Evolutionary conservation across 768 basidiomycete species (phyloP).

Genomic region (Holtermannia corniformis): DNA sequence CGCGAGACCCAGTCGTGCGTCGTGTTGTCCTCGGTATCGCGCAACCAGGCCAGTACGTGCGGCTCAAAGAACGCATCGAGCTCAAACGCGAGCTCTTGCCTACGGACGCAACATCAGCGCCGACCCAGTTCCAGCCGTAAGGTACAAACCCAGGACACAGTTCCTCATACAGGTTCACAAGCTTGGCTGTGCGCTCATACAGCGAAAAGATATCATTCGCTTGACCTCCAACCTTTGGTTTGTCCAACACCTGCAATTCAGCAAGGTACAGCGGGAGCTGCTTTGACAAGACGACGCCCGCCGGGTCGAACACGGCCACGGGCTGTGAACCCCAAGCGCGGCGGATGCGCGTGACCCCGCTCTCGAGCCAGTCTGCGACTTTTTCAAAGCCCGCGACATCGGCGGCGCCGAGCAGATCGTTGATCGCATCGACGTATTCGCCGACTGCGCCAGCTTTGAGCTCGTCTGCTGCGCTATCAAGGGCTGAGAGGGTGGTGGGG

Average conservation of each 20-base stretch:
- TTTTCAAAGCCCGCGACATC: constrained; percentile 30
- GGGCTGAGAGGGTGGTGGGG: constrained; percentile 1
- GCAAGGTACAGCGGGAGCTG: constrained; percentile 40
- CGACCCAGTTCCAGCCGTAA: constrained; percentile 5
- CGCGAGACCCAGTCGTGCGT: constrained; percentile 39
- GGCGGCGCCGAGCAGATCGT: constrained; percentile 20
- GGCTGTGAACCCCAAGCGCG: constrained; percentile 28
- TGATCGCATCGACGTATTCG: constrained; percentile 32
- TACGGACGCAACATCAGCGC: constrained; percentile 1
- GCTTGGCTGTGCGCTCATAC: constrained; percentile 30
- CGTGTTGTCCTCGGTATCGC: constrained; percentile 31
- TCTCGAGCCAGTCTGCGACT: constrained; percentile 36
- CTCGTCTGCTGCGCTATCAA: constrained; percentile 28
- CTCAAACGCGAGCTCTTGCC: constrained; percentile 36
- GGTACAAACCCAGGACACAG: constrained; percentile 34
- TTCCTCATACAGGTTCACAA: constrained; percentile 34
- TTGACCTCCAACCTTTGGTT: constrained; percentile 15
- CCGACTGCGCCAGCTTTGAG: constrained; percentile 32
- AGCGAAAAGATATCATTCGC: constrained; percentile 35
- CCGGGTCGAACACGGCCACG: constrained; percentile 25
- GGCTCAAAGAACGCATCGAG: constrained; percentile 40
- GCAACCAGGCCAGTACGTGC: constrained; percentile 37
- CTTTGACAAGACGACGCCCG: constrained; percentile 34
- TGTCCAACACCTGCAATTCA: constrained; percentile 35
- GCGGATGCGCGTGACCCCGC: constrained; percentile 22